Percentiles rank a stretch among this genome's conserved stretches.
These are phyloP conservation scores for Phytophthora cryptogea DNA, from an alignment of 352 stramenopile species.

Conservation along the genomic window DNA sequence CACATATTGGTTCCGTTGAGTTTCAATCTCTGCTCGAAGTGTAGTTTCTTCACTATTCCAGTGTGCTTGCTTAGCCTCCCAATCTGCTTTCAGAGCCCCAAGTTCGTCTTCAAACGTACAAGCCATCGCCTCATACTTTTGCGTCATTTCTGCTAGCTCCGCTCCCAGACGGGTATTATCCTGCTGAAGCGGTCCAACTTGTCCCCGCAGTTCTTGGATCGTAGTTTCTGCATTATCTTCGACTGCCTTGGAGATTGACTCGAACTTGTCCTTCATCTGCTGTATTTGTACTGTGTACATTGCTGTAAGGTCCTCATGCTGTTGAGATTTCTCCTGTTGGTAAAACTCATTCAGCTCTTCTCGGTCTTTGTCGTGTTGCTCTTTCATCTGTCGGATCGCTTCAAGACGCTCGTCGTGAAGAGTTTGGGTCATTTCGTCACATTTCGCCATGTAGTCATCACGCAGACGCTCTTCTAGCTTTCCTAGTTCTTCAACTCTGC, in stretches of 20 bases:
- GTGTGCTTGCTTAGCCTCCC: constrained; percentile 10
- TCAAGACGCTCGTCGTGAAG: constrained; percentile 56
- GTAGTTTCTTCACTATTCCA: constrained; percentile 9
- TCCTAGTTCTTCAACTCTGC: constrained; percentile 29
- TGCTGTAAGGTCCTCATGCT: constrained; percentile 51
- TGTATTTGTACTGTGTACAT: constrained; percentile 34
- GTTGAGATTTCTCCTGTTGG: constrained; percentile 59
- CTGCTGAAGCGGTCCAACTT: constrained; percentile 11
- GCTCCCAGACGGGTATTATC: constrained; percentile 7
- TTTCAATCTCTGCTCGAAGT: constrained; percentile 18
- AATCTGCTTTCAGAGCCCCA: constrained; percentile 14
- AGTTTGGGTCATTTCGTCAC: constrained; percentile 57
- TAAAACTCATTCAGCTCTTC: constrained; percentile 57
- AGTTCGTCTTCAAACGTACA: constrained; percentile 30
- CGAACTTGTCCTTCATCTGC: constrained; percentile 29
- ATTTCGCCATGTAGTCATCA: constrained; percentile 59
- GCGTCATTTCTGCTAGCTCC: constrained; percentile 15
- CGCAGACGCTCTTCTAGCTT: constrained; percentile 49
- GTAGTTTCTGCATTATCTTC: constrained; percentile 11
- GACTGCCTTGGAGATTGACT: constrained; percentile 10
- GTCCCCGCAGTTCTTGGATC: constrained; percentile 14
- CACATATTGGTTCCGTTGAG: constrained; percentile 16
- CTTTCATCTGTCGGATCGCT: constrained; percentile 47
- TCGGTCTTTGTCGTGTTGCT: constrained; percentile 51
- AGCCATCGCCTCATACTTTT: constrained; percentile 21